Base-by-base conservation (phyloP, 106 monocot genomes). In the Allium fistulosum region DNA sequence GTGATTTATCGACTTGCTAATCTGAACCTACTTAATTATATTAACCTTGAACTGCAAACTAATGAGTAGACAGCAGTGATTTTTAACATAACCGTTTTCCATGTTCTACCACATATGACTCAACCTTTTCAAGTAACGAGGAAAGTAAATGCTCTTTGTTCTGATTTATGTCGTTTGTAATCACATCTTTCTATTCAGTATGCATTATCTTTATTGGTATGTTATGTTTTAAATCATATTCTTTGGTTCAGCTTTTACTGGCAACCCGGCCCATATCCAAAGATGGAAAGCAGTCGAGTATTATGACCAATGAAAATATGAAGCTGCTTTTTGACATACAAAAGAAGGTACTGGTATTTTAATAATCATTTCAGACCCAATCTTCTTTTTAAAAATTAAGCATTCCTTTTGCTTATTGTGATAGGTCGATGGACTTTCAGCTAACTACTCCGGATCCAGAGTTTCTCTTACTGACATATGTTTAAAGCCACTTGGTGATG, bases 301-400 rank as follows among this genome's bases (percentile, higher is more conserved):
- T 97, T 77, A 75, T 97, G 22, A 81, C 86, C 8, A 89, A 92
- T 7, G 57, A 85, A 60, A 92, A 90, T 68, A 82, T 97, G n/a
- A 75, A 83, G 69, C 72, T 97, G 58, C 82, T 97, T 11, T 97
- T 97, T 84, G 65, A 87, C 59, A 77, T 97, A 71, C 92, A 97
- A 70, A 89, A 97, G 66, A 97, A 89, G 97, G 97, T 97, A 65
- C 4, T 4, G 61, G 17, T 26, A 17, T 49, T 76, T 52, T 71
- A 8, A 10, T 74, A 37, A 13, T 69, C 6, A 57, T 80, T 80
- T 56, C 15, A 2, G 53, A 15, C 15, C 22, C 5, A 3, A 6
- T 61, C 26, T 72, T 65, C 14, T 69, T 15, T 53, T 79, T 76
- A 63, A 11, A 51, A 52, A 26, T 12, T 51, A 26, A 46, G 2